Base-by-base conservation (phyloP, 495 filamentous ascomycete species). In the Penicillium antarcticum region DNA sequence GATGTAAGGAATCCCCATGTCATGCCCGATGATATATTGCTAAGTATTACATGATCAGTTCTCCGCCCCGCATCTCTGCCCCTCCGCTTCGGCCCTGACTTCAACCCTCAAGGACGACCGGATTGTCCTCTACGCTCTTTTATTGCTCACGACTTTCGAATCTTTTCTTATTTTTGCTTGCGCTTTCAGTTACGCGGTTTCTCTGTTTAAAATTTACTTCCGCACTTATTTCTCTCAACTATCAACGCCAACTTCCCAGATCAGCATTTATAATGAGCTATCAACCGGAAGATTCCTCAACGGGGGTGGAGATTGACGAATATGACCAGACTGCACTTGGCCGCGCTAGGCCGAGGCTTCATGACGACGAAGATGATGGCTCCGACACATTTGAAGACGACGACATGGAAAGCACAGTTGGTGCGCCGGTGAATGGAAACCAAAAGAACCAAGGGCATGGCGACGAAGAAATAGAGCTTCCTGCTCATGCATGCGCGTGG, bases 401-500 rank as follows among this genome's bases (percentile, higher is more conserved):
- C 55, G 94, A 97, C 65, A 77, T 87, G 51, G 90, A 97, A 71
- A 97, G 92, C 60, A 77, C 95, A 61, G 86, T 87, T n/a, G 96
- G 91, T 66, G 84, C 88, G 39, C 84, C 88, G 3, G 80, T 91
- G 32, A 87, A 86, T 48, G 82, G 84, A 55, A 87, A 87, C 61
- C 76, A 79, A 52, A 80, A 91, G 48, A 80, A 76, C 36, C 68
- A 84, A 39, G 76, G 82, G 53, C 78, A 82, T 45, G 73, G 80
- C 10, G 86, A 89, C 61, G 92, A 96, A 62, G 91, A 96, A 56
- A 91, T 91, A 56, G 91, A 96, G 68, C 82, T 97, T 32, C 94
- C 94, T 36, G 76, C 87, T 48, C 92, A 99, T 79, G 94, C 94
- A 52, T 99, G 94, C 89, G 90, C 94, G 84, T 95, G 79, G 78